Evolutionary conservation across 169 alveolate genomes (phyloP), one percentile per base, ranked within the genome.

Genomic region (Theileria annulata): DNA sequence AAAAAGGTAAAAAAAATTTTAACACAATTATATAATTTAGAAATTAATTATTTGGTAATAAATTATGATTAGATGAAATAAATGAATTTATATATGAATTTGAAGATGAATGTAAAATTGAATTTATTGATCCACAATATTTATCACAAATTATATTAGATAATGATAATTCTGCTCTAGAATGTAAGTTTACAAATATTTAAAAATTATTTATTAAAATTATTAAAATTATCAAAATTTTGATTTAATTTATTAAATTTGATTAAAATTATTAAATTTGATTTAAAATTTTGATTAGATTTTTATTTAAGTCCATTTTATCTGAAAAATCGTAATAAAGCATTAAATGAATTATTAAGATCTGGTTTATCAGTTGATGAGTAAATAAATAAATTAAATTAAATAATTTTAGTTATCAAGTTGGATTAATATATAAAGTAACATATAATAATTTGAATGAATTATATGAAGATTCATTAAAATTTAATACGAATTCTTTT

Each of bases 251-350:
- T n/a, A n/a, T n/a, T n/a, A n/a, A n/a, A n/a, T n/a, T n/a, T n/a
- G n/a, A n/a, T n/a, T n/a, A n/a, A n/a, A n/a, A n/a, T n/a, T n/a
- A n/a, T n/a, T n/a, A n/a, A n/a, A n/a, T n/a, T n/a, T n/a, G n/a
- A n/a, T n/a, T n/a, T n/a, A n/a, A n/a, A n/a, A n/a, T n/a, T n/a
- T n/a, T n/a, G n/a, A n/a, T 56, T 13, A 75, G 83, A 84, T 31
- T 84, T 84, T 80, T 84, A 84, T 37, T 72, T 69, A 33, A 84
- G 90, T 77, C 90, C 90, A 1, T 84, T 84, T 37, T 84, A 84
- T 68, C 81, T 70, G 19, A 84, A 71, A 37, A 74, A 84, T 62
- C 69, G 90, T 12, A 87, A 84, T 54, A 60, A 49, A n/a, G 87
- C 90, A 9, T 54, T 84, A 59, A 84, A 84, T 56, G 90, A 84